Base-by-base conservation (phyloP, 2,329 filamentous ascomycete species). In the Nectriaceae sp. region DNA sequence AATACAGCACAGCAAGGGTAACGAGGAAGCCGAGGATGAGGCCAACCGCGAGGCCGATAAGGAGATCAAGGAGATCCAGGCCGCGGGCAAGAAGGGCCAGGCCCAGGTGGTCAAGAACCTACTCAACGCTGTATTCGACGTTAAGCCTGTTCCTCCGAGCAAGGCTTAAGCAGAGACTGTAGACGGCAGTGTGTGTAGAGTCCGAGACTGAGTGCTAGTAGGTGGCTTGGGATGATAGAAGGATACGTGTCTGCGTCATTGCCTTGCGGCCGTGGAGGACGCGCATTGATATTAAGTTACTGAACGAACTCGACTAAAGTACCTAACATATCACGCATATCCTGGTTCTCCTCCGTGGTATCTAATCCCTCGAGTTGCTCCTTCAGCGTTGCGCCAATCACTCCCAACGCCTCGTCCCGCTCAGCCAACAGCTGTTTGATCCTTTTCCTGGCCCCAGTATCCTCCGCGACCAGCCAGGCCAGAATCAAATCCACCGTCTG, bases 401-500 rank as follows among this genome's bases (percentile, higher is more conserved):
- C 75, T 4, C 65, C 73, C 16, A 96, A 64, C 6, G 76, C 74
- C 63, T 90, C 86, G 56, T 88, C 88, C 18, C 80, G 77, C 51
- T 90, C 86, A 1, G 79, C 82, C 35, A 97, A 71, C 4, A 88
- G 69, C 19, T 76, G 71, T 42, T 76, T 69, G 24, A 96, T 83
- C 60, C 78, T 87, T 47, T 72, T 75, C 59, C 78, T 82, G 2
- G 90, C 89, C 0, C 89, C 90, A 26, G 77, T 77, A 62, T 99
- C 94, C 70, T 99, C 94, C 1, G 92, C 94, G 6, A 90, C 79
- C 24, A 97, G 77, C 94, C 94, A 99, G 11, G 92, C 89, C 22
- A 99, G 70, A 22, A 94, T 83, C 1, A 91, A 80, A 72, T 97
- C 93, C 39, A 94, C 82, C 3, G 83, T 88, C 72, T 96, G 90